Evolutionary conservation across 768 basidiomycete genomes (phyloP).

Genomic region (Tricholoma furcatifolium): DNA sequence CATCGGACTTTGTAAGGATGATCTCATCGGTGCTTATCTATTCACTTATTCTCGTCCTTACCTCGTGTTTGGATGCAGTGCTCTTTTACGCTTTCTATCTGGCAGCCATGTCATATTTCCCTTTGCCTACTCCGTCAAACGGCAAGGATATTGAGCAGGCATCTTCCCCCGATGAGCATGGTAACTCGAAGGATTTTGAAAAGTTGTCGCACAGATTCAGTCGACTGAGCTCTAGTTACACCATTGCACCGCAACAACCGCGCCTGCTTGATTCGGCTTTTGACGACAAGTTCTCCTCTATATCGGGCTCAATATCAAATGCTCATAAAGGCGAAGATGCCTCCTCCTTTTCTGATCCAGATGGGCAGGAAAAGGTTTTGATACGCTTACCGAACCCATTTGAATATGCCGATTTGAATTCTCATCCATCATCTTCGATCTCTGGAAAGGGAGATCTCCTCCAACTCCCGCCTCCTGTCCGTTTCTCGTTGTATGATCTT

Average conservation of each 20-base stretch:
- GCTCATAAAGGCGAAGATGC: too few species aligned
- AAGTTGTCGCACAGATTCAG: background rate
- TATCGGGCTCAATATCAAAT: too few species aligned
- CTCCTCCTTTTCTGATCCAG: too few species aligned
- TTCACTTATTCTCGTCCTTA: background rate
- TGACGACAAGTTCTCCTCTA: too few species aligned
- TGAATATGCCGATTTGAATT: too few species aligned
- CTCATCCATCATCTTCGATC: background rate
- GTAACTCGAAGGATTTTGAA: slow-evolving; percentile 9
- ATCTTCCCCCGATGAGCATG: slow-evolving; percentile 1
- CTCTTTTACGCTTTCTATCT: slow-evolving; percentile 28
- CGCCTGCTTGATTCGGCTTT: too few species aligned
- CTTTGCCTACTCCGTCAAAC: slow-evolving; percentile 23
- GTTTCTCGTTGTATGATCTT: background rate
- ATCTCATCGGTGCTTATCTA: background rate
- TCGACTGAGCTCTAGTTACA: too few species aligned
- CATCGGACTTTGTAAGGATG: slow-evolving; percentile 32
- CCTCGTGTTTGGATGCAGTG: slow-evolving; percentile 15
- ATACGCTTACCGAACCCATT: too few species aligned
- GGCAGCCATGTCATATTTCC: slow-evolving; percentile 28
- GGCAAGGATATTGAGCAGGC: slow-evolving; percentile 18
- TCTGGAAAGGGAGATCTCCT: background rate
- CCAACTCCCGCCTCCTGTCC: background rate
- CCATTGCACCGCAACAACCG: background rate
- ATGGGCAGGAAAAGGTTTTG: too few species aligned